Percentiles rank a stretch among this genome's conserved stretches.
Conservation (phyloP, 306 rosid genomes). For the Hippophae rhamnoides region DNA sequence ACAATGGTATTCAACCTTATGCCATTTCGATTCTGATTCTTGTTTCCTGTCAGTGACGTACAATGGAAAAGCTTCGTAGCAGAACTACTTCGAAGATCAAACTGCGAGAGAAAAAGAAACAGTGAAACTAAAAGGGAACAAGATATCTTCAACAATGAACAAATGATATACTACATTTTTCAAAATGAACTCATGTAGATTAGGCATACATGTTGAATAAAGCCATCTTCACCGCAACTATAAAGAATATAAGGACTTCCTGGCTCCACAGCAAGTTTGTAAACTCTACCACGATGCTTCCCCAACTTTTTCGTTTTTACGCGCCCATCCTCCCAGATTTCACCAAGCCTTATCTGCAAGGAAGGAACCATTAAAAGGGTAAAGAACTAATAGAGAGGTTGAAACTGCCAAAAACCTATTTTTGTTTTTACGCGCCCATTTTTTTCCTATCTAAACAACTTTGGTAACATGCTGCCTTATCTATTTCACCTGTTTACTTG, state of each 20-base stretch:
- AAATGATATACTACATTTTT: conserved; percentile 7
- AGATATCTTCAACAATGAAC: conserved; percentile 19
- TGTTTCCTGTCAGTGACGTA: conserved; percentile 25
- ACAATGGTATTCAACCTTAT: conserved; percentile 41
- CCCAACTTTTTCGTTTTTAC: conserved; percentile 41
- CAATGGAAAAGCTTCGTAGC: conserved; percentile 41
- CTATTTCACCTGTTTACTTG: not conserved
- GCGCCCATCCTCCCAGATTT: conserved; percentile 33
- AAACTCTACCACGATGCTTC: conserved; percentile 37
- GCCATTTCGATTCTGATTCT: conserved; percentile 19
- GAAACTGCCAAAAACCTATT: not conserved
- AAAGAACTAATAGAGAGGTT: conserved; percentile 2
- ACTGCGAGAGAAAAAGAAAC: conserved; percentile 39
- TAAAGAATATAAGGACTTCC: conserved; percentile 49
- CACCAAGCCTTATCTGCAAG: conserved; percentile 49
- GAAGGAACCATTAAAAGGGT: conserved; percentile 6
- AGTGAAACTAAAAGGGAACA: conserved; percentile 20
- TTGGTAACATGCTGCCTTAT: not conserved
- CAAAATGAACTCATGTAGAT: too few relatives aligned
- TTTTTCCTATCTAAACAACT: not conserved
- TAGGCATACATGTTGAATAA: conserved; percentile 45
- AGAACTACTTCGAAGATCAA: conserved; percentile 52
- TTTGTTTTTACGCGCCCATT: not conserved
- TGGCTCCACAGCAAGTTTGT: conserved; percentile 63
- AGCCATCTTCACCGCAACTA: conserved; percentile 60